Evolutionary conservation across 1,139 yeast genomes (phyloP), one percentile per base, ranked within the genome.

Genomic region (Diutina neorugosa): DNA sequence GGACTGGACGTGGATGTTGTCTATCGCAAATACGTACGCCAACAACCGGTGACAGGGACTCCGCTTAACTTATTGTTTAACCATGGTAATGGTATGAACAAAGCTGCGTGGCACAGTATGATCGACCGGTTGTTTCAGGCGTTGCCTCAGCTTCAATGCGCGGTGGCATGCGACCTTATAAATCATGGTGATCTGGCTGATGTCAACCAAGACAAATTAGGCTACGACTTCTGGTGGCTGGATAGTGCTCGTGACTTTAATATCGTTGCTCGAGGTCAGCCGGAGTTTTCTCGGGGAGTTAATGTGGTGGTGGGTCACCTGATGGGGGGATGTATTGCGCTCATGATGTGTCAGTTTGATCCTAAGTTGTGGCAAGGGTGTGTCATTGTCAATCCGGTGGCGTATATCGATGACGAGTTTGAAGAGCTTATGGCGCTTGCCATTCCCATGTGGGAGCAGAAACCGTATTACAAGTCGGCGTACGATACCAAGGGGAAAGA

Each of bases 11-110:
- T 46, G 18, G 37, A 46, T 16, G 18, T 46, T 16, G 37, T 20
- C 40, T 46, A 46, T 21, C 37, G 50, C 19, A 46, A 46, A 18
- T 46, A 46, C 40, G 21, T 11, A 16, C 18, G 40, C 14, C 16
- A 7, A 9, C 23, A 16, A 18, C 40, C 50, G 9, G 40, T 11
- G 8, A 9, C 8, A 16, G 48, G 48, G 7, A 21, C 34, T 2
- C 19, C 19, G 2, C 40, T 82, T 56, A 85, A 84, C 62, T 62
- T 85, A 51, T 65, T 83, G 43, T 85, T 86, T 64, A 64, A 77
- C 48, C 86, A 84, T 61, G 93, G 90, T 0, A 81, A 86, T 4
- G 90, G 90, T 2, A 80, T 84, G 82, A 77, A 77, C 60, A 83
- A 83, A 59, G 72, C 77, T 23, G 58, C 81, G 2, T 86, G 91